phyloP scores from a whole-genome alignment of 2,329 filamentous ascomycete genomes.

The Scytalidium sp. region DNA sequence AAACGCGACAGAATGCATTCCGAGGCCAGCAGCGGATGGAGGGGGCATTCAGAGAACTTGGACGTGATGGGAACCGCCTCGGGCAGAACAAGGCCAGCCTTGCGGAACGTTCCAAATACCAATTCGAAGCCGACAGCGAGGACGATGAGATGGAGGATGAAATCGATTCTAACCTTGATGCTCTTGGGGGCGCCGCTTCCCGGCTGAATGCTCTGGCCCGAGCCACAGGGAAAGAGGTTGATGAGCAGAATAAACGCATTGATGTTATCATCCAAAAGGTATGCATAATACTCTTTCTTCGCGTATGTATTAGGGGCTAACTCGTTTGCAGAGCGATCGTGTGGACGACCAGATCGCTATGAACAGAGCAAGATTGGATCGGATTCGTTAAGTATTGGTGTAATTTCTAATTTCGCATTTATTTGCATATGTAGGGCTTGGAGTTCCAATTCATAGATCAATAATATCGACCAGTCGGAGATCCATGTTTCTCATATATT shows the following conservation, averaged over 20 bases:
- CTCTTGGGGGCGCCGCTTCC: conserved; percentile 58
- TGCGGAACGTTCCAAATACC: conserved; percentile 68
- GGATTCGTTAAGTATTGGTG: conserved; percentile 21
- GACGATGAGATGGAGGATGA: conserved; percentile 60
- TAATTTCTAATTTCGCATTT: not conserved
- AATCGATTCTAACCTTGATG: conserved; percentile 64
- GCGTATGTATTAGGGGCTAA: conserved; percentile 24
- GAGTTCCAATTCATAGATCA: not conserved
- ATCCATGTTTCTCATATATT: too few relatives aligned
- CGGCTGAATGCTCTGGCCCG: conserved; percentile 71
- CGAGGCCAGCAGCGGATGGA: conserved; percentile 53
- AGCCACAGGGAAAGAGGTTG: conserved; percentile 73
- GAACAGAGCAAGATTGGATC: conserved; percentile 57
- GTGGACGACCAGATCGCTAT: conserved; percentile 79
- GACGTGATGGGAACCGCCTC: conserved; percentile 24
- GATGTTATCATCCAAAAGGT: conserved; percentile 78
- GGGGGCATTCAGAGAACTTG: conserved; percentile 41
- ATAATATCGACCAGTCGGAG: not conserved
- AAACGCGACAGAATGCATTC: conserved; percentile 55
- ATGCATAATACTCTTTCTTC: conserved; percentile 24
- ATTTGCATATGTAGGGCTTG: conserved; percentile 1
- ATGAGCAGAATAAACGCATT: conserved; percentile 74
- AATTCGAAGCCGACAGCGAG: conserved; percentile 59
- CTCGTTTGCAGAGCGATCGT: conserved; percentile 62
- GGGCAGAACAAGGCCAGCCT: conserved; percentile 34